Evolutionary conservation across 345 rosid genomes (phyloP).

Genomic region (Excoecaria agallocha): DNA sequence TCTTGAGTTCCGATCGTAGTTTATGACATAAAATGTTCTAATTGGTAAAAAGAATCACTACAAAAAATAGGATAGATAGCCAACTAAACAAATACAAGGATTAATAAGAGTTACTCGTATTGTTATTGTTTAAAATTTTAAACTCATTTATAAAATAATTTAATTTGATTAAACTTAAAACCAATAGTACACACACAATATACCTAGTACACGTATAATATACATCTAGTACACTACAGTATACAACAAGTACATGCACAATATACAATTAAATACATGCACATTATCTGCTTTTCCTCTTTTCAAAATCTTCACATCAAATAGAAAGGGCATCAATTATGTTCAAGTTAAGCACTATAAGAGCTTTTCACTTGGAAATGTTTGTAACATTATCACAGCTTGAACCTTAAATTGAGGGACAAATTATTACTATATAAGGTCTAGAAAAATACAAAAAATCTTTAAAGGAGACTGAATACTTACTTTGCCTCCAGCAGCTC

Average conservation of each 20-base stretch:
- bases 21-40: not conserved
- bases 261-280: too few relatives aligned
- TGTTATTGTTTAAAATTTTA: too few relatives aligned
- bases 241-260: too few relatives aligned
- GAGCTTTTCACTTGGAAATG: not conserved
- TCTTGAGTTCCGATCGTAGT: not conserved
- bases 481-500: slow-evolving; percentile 85
- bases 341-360: not conserved
- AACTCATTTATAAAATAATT: too few relatives aligned
- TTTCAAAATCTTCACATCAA: not conserved
- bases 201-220: too few relatives aligned
- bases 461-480: slow-evolving; percentile 20
- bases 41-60: too few relatives aligned
- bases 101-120: too few relatives aligned
- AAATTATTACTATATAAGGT: not conserved
- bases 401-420: not conserved
- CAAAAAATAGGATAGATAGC: not conserved
- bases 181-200: too few relatives aligned
- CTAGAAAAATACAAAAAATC: not conserved
- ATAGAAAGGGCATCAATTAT: not conserved
- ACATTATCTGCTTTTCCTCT: not conserved
- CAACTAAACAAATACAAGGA: not conserved
- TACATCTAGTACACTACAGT: too few relatives aligned
- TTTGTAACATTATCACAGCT: not conserved
- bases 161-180: too few relatives aligned